Percentiles rank a stretch among this genome's conserved stretches.
Conservation (phyloP, 208 protist species). For the Spongospora subterranea region DNA sequence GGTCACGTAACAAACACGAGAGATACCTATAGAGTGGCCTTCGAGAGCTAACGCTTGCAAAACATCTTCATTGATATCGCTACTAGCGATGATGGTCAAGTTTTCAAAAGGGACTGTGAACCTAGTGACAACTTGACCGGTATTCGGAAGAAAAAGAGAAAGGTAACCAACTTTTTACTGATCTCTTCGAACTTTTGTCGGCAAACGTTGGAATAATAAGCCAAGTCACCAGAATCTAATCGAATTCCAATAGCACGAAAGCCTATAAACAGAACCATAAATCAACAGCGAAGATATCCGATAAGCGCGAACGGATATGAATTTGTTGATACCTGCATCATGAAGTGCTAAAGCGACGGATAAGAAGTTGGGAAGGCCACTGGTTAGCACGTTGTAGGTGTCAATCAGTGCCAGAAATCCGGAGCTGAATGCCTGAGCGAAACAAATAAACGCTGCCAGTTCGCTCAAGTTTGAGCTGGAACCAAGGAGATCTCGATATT, state of each 20-base stretch:
- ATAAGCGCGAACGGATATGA: neutral
- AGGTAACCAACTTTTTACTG: neutral
- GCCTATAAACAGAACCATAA: conserved; percentile 63
- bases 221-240: conserved; percentile 82
- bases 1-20: neutral
- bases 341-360: conserved; percentile 75
- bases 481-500: conserved; percentile 62
- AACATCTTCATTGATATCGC: conserved; percentile 57
- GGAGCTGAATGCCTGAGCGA: conserved; percentile 79
- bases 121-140: neutral
- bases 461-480: conserved; percentile 74
- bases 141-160: neutral
- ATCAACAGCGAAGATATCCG: neutral
- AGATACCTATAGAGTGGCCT: conserved; percentile 11
- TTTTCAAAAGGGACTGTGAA: conserved; percentile 54
- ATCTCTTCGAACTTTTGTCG: neutral
- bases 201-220: conserved; percentile 64
- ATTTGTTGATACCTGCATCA: conserved; percentile 71
- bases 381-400: conserved; percentile 85
- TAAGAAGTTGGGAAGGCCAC: conserved; percentile 81
- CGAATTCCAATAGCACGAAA: conserved; percentile 75
- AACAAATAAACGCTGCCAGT: conserved; percentile 82
- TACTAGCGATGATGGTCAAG: conserved; percentile 52
- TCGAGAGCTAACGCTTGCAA: neutral
- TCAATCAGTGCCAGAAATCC: conserved; percentile 85